phyloP scores from a whole-genome alignment of 768 basidiomycete species.

The Trametopsis cervina region DNA sequence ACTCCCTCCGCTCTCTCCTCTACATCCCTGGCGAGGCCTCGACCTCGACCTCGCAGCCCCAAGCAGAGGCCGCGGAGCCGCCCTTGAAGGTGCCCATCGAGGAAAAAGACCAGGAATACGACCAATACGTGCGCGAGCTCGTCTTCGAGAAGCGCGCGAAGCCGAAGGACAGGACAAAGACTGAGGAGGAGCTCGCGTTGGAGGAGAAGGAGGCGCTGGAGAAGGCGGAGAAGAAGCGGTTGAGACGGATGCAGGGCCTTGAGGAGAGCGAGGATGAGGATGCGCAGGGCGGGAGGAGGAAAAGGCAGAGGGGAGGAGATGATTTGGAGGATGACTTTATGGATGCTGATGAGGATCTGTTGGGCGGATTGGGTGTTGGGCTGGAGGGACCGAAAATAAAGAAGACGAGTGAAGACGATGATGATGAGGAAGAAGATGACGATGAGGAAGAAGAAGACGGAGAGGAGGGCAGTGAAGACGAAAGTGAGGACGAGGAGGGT shows the following conservation, averaged over 20 bases:
- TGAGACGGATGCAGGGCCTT: slow-evolving; percentile 81
- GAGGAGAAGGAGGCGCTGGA: slow-evolving; percentile 85
- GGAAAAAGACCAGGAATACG: slow-evolving; percentile 66
- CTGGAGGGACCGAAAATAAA: slow-evolving; percentile 20
- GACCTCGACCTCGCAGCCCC: slow-evolving; percentile 16
- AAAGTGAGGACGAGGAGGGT: slow-evolving; percentile 25
- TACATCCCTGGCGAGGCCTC: slow-evolving; percentile 42
- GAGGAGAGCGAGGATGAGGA: slow-evolving; percentile 58
- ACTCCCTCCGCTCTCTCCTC: slow-evolving; percentile 69
- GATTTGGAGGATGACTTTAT: slow-evolving; percentile 88
- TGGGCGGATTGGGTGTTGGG: slow-evolving; percentile 27
- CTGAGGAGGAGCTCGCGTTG: slow-evolving; percentile 87
- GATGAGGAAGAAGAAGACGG: slow-evolving; percentile 32
- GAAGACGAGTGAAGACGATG: slow-evolving; percentile 6
- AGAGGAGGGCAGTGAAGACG: slow-evolving; percentile 25
- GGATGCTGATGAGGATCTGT: slow-evolving; percentile 18
- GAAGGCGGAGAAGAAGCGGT: slow-evolving; percentile 72
- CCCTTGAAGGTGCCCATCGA: slow-evolving; percentile 13
- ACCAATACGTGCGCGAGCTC: slow-evolving; percentile 85
- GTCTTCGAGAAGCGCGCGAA: slow-evolving; percentile 92
- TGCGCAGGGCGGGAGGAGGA: slow-evolving; percentile 38
- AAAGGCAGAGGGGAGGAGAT: slow-evolving; percentile 60
- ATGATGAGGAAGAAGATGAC: slow-evolving; percentile 16
- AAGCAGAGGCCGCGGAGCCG: neutral
- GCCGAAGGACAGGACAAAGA: slow-evolving; percentile 92